Percentiles rank a stretch among this genome's conserved stretches.
These are phyloP conservation scores for Salix caprea DNA, from an alignment of 345 rosid genomes.

Conservation along the genomic window DNA sequence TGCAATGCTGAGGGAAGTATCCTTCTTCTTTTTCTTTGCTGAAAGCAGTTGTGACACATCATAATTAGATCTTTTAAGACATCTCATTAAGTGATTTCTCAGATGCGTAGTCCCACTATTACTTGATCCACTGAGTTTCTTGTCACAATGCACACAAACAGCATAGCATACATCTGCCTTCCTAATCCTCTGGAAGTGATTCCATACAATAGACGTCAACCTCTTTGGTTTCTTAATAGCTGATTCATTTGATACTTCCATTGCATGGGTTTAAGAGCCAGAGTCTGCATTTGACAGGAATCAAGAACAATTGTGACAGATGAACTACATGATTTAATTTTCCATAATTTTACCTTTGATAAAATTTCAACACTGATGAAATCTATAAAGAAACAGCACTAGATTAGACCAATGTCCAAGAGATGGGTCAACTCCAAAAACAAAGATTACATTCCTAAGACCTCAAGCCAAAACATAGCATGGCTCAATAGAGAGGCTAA, in stretches of 20 bases:
- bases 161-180: slow-evolving; percentile 90
- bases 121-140: slow-evolving; percentile 92
- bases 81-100: slow-evolving; percentile 85
- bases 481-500: too few species aligned
- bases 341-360: too few species aligned
- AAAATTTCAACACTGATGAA: too few species aligned
- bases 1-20: slow-evolving; percentile 45
- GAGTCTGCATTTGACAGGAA: slow-evolving; percentile 31
- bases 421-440: too few species aligned
- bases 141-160: slow-evolving; percentile 79
- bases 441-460: too few species aligned
- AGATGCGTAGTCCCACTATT: slow-evolving; percentile 95
- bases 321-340: too few species aligned
- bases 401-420: too few species aligned
- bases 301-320: not conserved
- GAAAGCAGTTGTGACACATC: slow-evolving; percentile 84
- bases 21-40: slow-evolving; percentile 76
- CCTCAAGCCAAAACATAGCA: too few species aligned
- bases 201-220: slow-evolving; percentile 88
- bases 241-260: slow-evolving; percentile 69
- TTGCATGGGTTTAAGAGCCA: slow-evolving; percentile 33
- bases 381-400: too few species aligned
- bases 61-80: slow-evolving; percentile 75
- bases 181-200: slow-evolving; percentile 85
- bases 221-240: slow-evolving; percentile 71